These are phyloP conservation scores for Hypoxylon sp. DNA, from an alignment of 2,329 filamentous ascomycete species.

Conservation along the genomic window DNA sequence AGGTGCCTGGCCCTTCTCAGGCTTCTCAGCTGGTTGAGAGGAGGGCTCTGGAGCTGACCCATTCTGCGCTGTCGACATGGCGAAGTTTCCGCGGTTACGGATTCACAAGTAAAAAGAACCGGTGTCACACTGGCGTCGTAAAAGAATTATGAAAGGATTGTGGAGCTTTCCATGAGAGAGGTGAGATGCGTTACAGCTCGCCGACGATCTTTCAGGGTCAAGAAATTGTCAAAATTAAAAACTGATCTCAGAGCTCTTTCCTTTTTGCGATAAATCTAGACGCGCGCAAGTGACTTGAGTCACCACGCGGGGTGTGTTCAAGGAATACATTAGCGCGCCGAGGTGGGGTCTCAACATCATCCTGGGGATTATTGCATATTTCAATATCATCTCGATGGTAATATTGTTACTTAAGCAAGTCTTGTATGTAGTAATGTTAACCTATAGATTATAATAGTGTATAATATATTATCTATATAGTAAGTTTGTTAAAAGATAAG, in stretches of 20 bases:
- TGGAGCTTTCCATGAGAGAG: slow-evolving; percentile 3
- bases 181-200: background rate
- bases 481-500: too few species aligned
- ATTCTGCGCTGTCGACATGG: slow-evolving; percentile 41
- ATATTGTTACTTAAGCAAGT: too few species aligned
- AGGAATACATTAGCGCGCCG: too few species aligned
- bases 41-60: slow-evolving; percentile 40
- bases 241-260: slow-evolving; percentile 12
- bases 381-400: too few species aligned
- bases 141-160: slow-evolving; percentile 5
- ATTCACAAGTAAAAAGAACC: slow-evolving; percentile 20
- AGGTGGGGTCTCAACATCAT: too few species aligned
- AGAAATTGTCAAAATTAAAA: slow-evolving; percentile 8
- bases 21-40: slow-evolving; percentile 33
- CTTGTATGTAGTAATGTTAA: too few species aligned
- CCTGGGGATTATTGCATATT: too few species aligned
- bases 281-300: slow-evolving; percentile 28
- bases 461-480: too few species aligned
- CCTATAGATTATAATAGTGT: too few species aligned
- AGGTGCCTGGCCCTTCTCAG: slow-evolving; percentile 32
- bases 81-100: slow-evolving; percentile 11
- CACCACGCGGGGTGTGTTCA: slow-evolving; percentile 36
- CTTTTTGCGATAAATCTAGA: slow-evolving; percentile 27
- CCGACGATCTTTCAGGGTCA: background rate
- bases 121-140: slow-evolving; percentile 2